Conservation (phyloP, 2,329 filamentous ascomycete species). For the Fusarium marasasianum region DNA sequence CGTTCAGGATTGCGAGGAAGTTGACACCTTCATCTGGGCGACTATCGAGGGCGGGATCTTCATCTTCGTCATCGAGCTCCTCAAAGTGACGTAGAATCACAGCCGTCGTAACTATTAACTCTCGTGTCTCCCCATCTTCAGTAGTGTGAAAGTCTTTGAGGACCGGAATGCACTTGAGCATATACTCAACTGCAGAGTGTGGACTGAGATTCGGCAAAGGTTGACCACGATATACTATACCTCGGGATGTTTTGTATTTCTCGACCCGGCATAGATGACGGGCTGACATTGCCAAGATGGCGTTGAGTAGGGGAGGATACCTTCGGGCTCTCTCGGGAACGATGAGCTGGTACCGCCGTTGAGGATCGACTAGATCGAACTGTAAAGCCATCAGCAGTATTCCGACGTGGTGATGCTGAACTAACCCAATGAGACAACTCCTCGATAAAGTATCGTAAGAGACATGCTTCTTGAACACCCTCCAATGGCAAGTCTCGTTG, state of each 20-base stretch:
- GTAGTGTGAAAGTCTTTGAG: conserved; percentile 35
- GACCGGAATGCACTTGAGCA: conserved; percentile 29
- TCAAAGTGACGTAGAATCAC: conserved; percentile 34
- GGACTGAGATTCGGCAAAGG: conserved; percentile 8
- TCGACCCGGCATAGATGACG: conserved; percentile 17
- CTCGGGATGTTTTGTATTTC: conserved; percentile 9
- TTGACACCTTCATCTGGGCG: conserved; percentile 11
- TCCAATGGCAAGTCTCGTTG: background rate
- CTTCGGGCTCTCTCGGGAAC: conserved; percentile 29
- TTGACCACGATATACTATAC: conserved; percentile 26
- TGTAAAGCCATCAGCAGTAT: no score
- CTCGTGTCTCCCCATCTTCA: conserved; percentile 23
- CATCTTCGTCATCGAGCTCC: conserved; percentile 33
- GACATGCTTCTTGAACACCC: conserved; percentile 29
- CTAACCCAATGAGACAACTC: conserved; percentile 32
- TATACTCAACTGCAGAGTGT: conserved; percentile 30
- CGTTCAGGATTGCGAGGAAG: conserved; percentile 29
- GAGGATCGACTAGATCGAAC: conserved; percentile 27
- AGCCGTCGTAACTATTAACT: conserved; percentile 25
- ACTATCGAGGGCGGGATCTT: background rate
- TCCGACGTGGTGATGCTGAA: accelerated
- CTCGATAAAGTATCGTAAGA: conserved; percentile 33
- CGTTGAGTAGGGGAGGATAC: conserved; percentile 26
- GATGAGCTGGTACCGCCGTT: conserved; percentile 11
- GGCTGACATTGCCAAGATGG: conserved; percentile 29